Evolutionary conservation across 2,329 filamentous ascomycete species (phyloP), one percentile per base, ranked within the genome.

Genomic region (Orbilia brochopaga): DNA sequence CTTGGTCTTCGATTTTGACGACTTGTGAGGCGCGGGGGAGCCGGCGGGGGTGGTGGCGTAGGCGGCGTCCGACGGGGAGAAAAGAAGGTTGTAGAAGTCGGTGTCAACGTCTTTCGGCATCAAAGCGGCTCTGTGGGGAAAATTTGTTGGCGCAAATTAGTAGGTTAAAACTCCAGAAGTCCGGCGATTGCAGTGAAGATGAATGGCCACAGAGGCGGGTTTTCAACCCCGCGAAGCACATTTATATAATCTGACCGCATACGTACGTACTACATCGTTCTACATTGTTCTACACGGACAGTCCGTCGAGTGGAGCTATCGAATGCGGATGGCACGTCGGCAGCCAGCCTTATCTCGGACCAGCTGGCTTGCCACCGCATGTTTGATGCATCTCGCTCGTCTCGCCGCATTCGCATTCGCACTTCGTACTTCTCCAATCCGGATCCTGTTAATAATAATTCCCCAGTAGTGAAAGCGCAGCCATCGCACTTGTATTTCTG

Each of bases 1-100:
- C 54, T 60, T 70, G 10, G 65, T 56, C 53, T 53, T 62, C 32
- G 54, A 44, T 50, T 70, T 70, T 11, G 66, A 64, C 54, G 66
- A 70, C 27, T 46, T 54, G 54, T 63, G 66, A 60, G 66, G 48
- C 54, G 66, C 40, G 5, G 64, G 27, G 23, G 54, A 48, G 11
- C 24, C 17, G 23, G 51, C 27, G 55, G 52, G 8, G 40, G 27
- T 13, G 23, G 50, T 37, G 52, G 60, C 2, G 27, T 21, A 48
- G 54, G 17, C 44, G 42, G 53, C 23, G 59, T 51, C 27, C 13
- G 44, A 54, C 27, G 63, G 50, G 46, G 57, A 30, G 54, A 42
- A 42, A 46, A 59, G 46, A 32, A 60, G 54, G 32, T 42, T 24
- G 32, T 42, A 27, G 11, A 23, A n/a, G 17, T 21, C 17, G 19